Evolutionary conservation across 1,139 yeast genomes (phyloP).

Genomic region (Saccharomyces pastorianus): DNA sequence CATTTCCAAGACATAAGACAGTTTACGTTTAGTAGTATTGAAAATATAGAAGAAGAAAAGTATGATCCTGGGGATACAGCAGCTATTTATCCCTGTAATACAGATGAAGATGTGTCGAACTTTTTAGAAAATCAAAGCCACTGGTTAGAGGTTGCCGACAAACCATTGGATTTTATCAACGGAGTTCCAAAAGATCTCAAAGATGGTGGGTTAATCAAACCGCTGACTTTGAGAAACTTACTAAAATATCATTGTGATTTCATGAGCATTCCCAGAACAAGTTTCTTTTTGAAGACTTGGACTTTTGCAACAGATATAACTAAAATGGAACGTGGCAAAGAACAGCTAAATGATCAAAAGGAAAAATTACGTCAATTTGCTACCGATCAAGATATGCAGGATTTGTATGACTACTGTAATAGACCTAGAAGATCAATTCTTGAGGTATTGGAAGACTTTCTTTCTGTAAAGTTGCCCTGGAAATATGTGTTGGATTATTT

Average conservation of each 20-base stretch:
- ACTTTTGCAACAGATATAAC: constrained; percentile 55
- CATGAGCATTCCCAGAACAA: constrained; percentile 71
- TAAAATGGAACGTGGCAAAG: constrained; percentile 24
- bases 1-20: constrained; percentile 91
- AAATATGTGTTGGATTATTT: constrained; percentile 67
- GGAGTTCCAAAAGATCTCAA: constrained; percentile 27
- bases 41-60: constrained; percentile 23
- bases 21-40: constrained; percentile 36
- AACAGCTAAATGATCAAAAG: constrained; percentile 47
- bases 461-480: constrained; percentile 62
- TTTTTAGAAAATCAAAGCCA: constrained; percentile 58
- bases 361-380: constrained; percentile 73
- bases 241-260: constrained; percentile 75
- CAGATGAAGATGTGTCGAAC: constrained; percentile 51
- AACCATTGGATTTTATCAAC: constrained; percentile 21
- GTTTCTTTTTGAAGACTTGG: constrained; percentile 63
- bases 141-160: constrained; percentile 67
- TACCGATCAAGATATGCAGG: constrained; percentile 64
- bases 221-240: constrained; percentile 60
- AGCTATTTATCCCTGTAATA: constrained; percentile 69
- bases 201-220: constrained; percentile 55
- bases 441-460: constrained; percentile 78
- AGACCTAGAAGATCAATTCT: constrained; percentile 82
- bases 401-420: constrained; percentile 78
- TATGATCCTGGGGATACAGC: constrained; percentile 77